Percentiles rank a stretch among this genome's conserved stretches.
Conservation (phyloP, 768 basidiomycete species). For the Suillus cothurnatus region DNA sequence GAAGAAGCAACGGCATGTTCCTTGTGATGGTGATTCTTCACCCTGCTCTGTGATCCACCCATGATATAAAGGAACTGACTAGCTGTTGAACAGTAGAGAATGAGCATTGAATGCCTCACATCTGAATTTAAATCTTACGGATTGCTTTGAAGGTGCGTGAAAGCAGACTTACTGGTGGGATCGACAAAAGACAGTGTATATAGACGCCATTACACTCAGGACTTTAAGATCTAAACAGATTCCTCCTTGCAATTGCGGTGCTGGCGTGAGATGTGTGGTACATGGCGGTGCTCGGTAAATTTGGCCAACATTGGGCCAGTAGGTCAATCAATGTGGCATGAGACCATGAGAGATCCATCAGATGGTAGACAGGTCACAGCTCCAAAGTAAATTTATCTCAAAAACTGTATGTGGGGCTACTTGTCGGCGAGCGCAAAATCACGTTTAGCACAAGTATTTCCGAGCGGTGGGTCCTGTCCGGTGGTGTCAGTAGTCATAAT, state of each 20-base stretch:
- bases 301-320: background rate
- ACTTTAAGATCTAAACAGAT: background rate
- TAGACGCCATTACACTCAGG: background rate
- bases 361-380: background rate
- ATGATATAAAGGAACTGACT: slow-evolving; percentile 3
- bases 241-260: background rate
- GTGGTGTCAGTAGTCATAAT: background rate
- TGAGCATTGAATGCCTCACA: background rate
- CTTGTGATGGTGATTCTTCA: background rate
- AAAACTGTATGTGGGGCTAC: background rate
- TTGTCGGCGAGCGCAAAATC: background rate
- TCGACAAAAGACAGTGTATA: background rate
- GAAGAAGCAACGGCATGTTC: slow-evolving; percentile 1
- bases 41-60: slow-evolving; percentile 20
- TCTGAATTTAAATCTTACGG: background rate
- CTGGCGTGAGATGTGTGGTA: background rate
- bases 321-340: background rate
- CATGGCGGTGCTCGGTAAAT: background rate
- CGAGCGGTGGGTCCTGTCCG: background rate
- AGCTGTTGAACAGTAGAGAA: background rate
- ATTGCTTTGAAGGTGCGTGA: background rate
- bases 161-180: background rate
- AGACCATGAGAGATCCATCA: background rate
- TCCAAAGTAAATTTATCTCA: background rate
- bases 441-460: background rate